Base-by-base conservation (phyloP, 352 stramenopile genomes). In the Phytopythium kandeliae region DNA sequence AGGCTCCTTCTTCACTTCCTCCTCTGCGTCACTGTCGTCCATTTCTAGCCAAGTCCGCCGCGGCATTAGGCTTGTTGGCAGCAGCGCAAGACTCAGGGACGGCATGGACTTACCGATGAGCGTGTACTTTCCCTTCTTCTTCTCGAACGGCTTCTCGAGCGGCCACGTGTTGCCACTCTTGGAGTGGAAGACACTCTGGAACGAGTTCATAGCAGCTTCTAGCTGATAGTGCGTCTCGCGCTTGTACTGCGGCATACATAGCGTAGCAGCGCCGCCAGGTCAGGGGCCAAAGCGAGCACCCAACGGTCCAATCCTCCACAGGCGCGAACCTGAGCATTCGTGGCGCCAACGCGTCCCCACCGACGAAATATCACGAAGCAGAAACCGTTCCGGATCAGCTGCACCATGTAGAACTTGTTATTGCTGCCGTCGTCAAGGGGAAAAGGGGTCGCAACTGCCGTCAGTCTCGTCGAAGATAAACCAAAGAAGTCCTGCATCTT, bases 331-430 rank as follows among this genome's bases (percentile, higher is more conserved):
- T 85, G 69, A 13, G 75, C 71, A 6, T 49, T 77, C 55, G 74
- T 73, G 31, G 72, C 74, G 22, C 78, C 76, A 22, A 89, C 73
- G 26, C 78, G 75, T 0, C 78, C 78, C 75, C 75, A 89, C 24
- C 82, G 84, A 33, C 74, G 75, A 41, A 85, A 87, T 9, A 89
- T 67, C 28, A 73, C 62, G 50, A 68, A 85, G 4, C 50, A 3
- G 10, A 34, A 48, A 30, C 53, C 17, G 40, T 86, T 65, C 16
- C 76, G 48, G 48, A 89, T 84, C 47, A 89, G 55, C 51, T 86
- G 75, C 25, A 66, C 62, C 71, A 77, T 71, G 69, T 89, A 89
- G 42, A 83, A 89, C 56, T 89, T 89, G 63, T 89, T 89, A 67
- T 87, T 85, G 15, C 78, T 89, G 48, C 11, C 21, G 22, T 12